Percentiles rank a stretch among this genome's conserved stretches.
Conservation (phyloP, 768 basidiomycete genomes). For the Xerocomus spinulosus region DNA sequence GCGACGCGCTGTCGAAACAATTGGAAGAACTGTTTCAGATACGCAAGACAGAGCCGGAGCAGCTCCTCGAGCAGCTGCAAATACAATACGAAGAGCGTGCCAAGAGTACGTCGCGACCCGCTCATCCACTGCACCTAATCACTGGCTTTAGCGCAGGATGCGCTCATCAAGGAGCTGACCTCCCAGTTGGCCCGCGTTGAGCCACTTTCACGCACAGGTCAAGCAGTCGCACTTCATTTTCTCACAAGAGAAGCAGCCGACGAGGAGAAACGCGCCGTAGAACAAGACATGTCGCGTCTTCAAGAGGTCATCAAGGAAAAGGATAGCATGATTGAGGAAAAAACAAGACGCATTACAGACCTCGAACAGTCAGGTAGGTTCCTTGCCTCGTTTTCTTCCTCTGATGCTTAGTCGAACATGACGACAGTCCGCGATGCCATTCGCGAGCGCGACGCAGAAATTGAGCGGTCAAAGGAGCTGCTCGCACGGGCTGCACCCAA, state of each 20-base stretch:
- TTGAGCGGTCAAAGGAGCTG: conserved; percentile 47
- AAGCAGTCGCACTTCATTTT: conserved; percentile 54
- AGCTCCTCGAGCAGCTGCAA: conserved; percentile 43
- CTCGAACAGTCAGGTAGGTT: conserved; percentile 47
- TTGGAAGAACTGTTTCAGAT: conserved; percentile 56
- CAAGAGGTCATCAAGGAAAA: conserved; percentile 42
- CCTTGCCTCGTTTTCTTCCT: background rate
- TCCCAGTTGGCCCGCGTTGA: conserved; percentile 51
- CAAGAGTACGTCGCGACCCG: conserved; percentile 39
- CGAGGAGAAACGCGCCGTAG: conserved; percentile 53
- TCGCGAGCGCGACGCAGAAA: conserved; percentile 59
- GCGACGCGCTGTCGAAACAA: conserved; percentile 46
- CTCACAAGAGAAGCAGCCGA: conserved; percentile 72
- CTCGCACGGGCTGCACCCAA: conserved; percentile 41
- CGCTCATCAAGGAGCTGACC: conserved; percentile 42
- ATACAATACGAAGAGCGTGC: conserved; percentile 48
- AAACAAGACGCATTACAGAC: conserved; percentile 43
- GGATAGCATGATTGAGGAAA: conserved; percentile 38
- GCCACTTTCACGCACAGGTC: conserved; percentile 47
- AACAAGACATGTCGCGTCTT: conserved; percentile 44
- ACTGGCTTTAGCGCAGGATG: conserved; percentile 49
- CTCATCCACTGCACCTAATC: background rate
- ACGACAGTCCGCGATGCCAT: conserved; percentile 46
- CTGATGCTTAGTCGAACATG: conserved; percentile 1
- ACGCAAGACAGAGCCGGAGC: conserved; percentile 64